A percentile compares a stretch with the other conserved stretches of the same genome.
Evolutionary conservation across 2,329 filamentous ascomycete genomes (phyloP).

Genomic region (Clonostachys rosea): DNA sequence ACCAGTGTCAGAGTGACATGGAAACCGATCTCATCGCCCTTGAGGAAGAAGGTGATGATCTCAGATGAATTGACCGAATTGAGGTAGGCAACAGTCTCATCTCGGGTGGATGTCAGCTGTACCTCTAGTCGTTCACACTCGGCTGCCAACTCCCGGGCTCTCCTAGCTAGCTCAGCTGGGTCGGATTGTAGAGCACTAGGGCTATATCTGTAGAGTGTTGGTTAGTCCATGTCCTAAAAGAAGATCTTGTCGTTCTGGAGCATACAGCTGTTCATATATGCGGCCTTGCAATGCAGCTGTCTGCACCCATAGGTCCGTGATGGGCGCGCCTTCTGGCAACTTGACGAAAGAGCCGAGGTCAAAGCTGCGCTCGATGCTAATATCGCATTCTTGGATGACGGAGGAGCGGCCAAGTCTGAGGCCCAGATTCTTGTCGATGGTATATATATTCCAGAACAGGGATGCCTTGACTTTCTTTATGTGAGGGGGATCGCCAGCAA

Average conservation of each 20-base stretch:
- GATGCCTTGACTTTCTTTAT: conserved; percentile 27
- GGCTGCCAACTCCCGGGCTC: conserved; percentile 29
- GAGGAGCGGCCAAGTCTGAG: conserved; percentile 55
- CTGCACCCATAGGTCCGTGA: conserved; percentile 50
- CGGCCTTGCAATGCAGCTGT: conserved; percentile 52
- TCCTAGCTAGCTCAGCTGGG: conserved; percentile 29
- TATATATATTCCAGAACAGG: conserved; percentile 49
- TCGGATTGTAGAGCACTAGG: conserved; percentile 35
- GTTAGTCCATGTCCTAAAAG: neutral
- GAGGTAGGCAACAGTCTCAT: conserved; percentile 26
- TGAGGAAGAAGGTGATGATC: conserved; percentile 36
- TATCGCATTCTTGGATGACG: conserved; percentile 55
- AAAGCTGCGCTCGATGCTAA: conserved; percentile 40
- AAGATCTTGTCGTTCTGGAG: neutral
- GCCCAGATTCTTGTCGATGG: conserved; percentile 52
- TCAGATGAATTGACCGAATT: conserved; percentile 29
- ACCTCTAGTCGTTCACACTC: conserved; percentile 29
- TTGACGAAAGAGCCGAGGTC: conserved; percentile 33
- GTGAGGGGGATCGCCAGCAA: conserved; percentile 22
- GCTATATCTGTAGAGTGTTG: conserved; percentile 36
- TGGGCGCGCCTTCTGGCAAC: conserved; percentile 16
- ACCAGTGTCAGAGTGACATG: conserved; percentile 44
- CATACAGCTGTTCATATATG: conserved; percentile 47
- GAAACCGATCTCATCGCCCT: conserved; percentile 41
- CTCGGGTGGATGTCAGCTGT: conserved; percentile 24